Base-by-base conservation (phyloP, 805 yeast species). In the Vanderwaltozyma yarrowii region DNA sequence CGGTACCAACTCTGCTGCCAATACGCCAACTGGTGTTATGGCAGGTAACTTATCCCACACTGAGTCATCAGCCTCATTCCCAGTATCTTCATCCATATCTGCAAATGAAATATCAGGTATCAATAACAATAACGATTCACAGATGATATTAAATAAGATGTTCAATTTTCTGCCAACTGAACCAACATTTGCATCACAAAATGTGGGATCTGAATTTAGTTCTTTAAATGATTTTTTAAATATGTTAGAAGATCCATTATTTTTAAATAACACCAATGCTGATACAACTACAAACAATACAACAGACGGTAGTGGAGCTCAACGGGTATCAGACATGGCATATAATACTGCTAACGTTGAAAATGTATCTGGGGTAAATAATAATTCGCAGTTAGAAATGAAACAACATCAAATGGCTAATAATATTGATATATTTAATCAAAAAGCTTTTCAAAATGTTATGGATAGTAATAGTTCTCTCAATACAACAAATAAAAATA, bases 181-280 rank as follows among this genome's bases (percentile, higher is more conserved):
- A 45, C 92, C 94, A 0, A 74, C 81, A 41, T 87, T 87, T 62
- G 80, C 76, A 45, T 82, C 95, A 0, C 95, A 87, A 51, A 94
- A 87, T 55, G 94, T 92, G 0, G 95, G 95, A 2, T 79, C 92
- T 16, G 96, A 88, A 61, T 87, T 88, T 54, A 78, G 86, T 44
- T 86, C 95, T 1, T 66, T 88, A 47, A 86, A 86, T 42, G 96
- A 88, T 54, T 88, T 88, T 51, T 64, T 88, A 37, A 78, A 88
- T 2, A 84, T 88, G 84, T 74, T 88, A 33, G 96, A 88, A 50
- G 95, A 87, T 53, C 83, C 88, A 0, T 67, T 48, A 68, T 67
- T 38, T 60, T 17, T 40, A n/a, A 18, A 26, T 27, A 20, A 33
- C 30, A 11, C 24, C 24, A 29, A 34, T 27, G 21, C 32, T 27